phyloP scores from a whole-genome alignment of 2,329 filamentous ascomycete species.

The Pseudogymnoascus sp. region DNA sequence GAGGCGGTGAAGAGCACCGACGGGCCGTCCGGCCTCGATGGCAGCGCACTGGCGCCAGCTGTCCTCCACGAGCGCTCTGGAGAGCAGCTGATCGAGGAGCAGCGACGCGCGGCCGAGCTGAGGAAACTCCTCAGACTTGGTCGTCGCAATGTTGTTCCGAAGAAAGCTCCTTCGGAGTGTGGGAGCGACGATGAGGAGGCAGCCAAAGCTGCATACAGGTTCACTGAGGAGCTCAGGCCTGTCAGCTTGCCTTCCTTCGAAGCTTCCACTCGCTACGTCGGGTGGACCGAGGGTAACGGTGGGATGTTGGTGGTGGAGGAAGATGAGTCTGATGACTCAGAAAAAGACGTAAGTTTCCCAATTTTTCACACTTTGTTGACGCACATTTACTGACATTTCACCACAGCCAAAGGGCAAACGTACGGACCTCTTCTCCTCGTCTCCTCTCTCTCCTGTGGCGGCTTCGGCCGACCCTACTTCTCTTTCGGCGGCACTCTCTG shows the following conservation, averaged over 20 bases:
- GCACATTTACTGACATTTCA: background rate
- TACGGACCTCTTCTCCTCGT: background rate
- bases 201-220: conserved; percentile 6
- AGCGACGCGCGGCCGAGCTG: background rate
- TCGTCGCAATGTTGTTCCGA: background rate
- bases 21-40: background rate
- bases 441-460: background rate
- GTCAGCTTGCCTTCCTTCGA: background rate
- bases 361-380: background rate
- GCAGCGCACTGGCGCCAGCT: background rate
- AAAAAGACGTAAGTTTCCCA: background rate
- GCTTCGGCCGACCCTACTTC: background rate
- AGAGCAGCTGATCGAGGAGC: background rate
- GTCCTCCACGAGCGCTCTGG: conserved; percentile 5
- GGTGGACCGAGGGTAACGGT: background rate
- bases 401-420: background rate
- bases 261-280: conserved; percentile 1
- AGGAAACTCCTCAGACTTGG: background rate
- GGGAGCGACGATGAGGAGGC: conserved; percentile 5
- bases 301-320: conserved; percentile 1
- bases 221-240: background rate
- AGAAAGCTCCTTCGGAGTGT: conserved; percentile 1
- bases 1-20: background rate
- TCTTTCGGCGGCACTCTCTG: background rate
- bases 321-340: background rate